Conservation (phyloP, 805 yeast genomes). For the Ogataea angusta region DNA sequence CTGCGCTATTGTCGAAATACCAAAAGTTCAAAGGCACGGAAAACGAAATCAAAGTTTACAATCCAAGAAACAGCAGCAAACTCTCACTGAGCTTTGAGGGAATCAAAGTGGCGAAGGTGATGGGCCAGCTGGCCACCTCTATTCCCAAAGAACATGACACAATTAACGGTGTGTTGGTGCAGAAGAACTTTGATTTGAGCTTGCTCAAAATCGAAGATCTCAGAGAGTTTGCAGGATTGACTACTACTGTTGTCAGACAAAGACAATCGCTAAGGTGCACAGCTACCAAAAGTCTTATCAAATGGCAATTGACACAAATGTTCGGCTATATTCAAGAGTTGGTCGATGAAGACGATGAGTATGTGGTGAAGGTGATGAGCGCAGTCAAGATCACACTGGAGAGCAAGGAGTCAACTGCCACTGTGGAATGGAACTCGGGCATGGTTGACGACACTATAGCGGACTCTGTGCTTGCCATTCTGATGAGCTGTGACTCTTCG, state of each 20-base stretch:
- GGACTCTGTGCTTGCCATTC: constrained; percentile 85
- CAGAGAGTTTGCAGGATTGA: constrained; percentile 81
- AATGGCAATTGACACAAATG: constrained; percentile 94
- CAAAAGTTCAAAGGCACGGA: constrained; percentile 78
- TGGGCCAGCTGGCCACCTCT: constrained; percentile 51
- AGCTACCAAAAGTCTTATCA: constrained; percentile 75
- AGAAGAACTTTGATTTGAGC: constrained; percentile 85
- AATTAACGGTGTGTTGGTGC: constrained; percentile 82
- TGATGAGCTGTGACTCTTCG: constrained; percentile 88
- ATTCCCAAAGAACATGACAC: constrained; percentile 38
- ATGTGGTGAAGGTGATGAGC: constrained; percentile 60
- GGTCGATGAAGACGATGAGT: constrained; percentile 49
- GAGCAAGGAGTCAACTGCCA: constrained; percentile 44
- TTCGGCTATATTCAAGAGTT: constrained; percentile 76
- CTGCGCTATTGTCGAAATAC: constrained; percentile 87
- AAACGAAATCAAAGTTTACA: constrained; percentile 84
- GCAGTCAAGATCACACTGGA: constrained; percentile 51
- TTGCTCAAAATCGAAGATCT: constrained; percentile 82
- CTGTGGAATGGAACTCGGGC: constrained; percentile 89
- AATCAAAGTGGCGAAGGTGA: constrained; percentile 72
- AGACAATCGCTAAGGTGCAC: constrained; percentile 74
- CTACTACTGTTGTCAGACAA: constrained; percentile 81
- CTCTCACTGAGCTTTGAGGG: constrained; percentile 77
- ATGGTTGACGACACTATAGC: constrained; percentile 90
- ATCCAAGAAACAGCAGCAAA: constrained; percentile 87